Evolutionary conservation across 148 eudicot species (phyloP).

Genomic region (Camellia lanceoleosa): DNA sequence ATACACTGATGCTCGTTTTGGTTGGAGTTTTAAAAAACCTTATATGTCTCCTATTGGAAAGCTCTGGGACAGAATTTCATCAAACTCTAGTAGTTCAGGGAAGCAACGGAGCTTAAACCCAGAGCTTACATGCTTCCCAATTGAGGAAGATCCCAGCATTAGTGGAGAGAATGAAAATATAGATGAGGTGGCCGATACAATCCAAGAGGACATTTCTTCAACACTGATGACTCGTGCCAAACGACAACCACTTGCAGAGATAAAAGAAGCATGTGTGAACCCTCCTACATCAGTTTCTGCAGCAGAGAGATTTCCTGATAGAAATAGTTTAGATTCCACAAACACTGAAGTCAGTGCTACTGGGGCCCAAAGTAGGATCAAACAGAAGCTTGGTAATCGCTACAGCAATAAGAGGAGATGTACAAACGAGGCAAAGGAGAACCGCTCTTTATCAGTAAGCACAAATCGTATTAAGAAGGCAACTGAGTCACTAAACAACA

Average conservation of each 20-base stretch:
- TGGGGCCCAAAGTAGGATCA: slow-evolving; percentile 38
- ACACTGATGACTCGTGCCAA: slow-evolving; percentile 15
- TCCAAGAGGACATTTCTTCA: slow-evolving; percentile 32
- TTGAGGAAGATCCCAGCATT: slow-evolving; percentile 74
- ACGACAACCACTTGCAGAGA: slow-evolving; percentile 49
- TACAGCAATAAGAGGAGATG: slow-evolving; percentile 28
- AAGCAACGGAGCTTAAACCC: slow-evolving; percentile 57
- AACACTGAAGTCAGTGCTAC: slow-evolving; percentile 31
- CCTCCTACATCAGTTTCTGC: slow-evolving; percentile 31
- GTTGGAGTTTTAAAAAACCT: slow-evolving; percentile 37
- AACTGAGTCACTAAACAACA: slow-evolving; percentile 39
- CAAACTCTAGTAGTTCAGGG: slow-evolving; percentile 58
- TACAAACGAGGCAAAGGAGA: slow-evolving; percentile 46
- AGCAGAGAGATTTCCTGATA: slow-evolving; percentile 25
- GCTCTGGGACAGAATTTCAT: slow-evolving; percentile 47
- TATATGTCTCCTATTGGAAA: slow-evolving; percentile 60
- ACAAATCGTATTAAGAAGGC: slow-evolving; percentile 41
- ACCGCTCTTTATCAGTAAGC: slow-evolving; percentile 41
- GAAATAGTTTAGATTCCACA: slow-evolving; percentile 40
- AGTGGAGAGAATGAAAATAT: slow-evolving; percentile 56
- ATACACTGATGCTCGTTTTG: slow-evolving; percentile 38
- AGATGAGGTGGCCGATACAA: slow-evolving; percentile 33
- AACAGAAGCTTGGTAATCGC: slow-evolving; percentile 29
- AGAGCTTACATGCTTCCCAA: slow-evolving; percentile 78
- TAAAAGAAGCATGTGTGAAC: slow-evolving; percentile 24